Conservation (phyloP, 345 rosid species). For the Isatis tinctoria region DNA sequence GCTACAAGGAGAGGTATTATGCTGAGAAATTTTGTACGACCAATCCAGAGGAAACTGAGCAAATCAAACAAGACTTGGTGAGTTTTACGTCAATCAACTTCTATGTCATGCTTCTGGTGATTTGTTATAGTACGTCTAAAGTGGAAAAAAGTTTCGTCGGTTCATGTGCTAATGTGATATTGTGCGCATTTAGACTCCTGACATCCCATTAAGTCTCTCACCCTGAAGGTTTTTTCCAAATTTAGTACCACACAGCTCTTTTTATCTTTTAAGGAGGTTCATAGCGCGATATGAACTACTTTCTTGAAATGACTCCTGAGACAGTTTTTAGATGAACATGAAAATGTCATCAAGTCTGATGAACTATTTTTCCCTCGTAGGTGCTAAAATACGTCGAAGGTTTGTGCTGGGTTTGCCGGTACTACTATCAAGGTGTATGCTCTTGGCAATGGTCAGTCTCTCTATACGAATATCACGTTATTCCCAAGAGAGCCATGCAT, state of each 20-base stretch:
- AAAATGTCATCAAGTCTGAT: not conserved
- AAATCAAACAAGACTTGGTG: slow-evolving; percentile 70
- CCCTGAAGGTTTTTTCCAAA: not conserved
- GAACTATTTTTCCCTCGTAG: slow-evolving; percentile 43
- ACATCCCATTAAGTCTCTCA: slow-evolving; percentile 1
- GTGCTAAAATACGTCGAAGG: slow-evolving; percentile 93
- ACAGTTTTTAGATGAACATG: not conserved
- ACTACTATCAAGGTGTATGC: slow-evolving; percentile 92
- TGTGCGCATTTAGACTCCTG: not conserved
- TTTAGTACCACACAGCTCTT: not conserved
- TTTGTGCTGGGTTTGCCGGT: slow-evolving; percentile 95
- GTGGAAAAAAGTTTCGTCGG: not conserved
- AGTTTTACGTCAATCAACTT: slow-evolving; percentile 29
- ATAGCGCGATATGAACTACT: not conserved
- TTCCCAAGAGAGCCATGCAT: slow-evolving; percentile 7
- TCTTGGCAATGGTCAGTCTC: slow-evolving; percentile 96
- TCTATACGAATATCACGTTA: not conserved
- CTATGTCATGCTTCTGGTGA: not conserved
- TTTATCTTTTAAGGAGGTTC: too few species aligned
- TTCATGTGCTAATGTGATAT: not conserved
- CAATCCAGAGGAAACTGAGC: slow-evolving; percentile 54
- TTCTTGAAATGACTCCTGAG: not conserved
- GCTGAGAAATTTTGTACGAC: slow-evolving; percentile 72
- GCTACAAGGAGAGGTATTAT: slow-evolving; percentile 91
- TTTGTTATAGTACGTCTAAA: not conserved